Evolutionary conservation across 768 basidiomycete species (phyloP), one percentile per base, ranked within the genome.

Genomic region (Pleurotus giganteus): DNA sequence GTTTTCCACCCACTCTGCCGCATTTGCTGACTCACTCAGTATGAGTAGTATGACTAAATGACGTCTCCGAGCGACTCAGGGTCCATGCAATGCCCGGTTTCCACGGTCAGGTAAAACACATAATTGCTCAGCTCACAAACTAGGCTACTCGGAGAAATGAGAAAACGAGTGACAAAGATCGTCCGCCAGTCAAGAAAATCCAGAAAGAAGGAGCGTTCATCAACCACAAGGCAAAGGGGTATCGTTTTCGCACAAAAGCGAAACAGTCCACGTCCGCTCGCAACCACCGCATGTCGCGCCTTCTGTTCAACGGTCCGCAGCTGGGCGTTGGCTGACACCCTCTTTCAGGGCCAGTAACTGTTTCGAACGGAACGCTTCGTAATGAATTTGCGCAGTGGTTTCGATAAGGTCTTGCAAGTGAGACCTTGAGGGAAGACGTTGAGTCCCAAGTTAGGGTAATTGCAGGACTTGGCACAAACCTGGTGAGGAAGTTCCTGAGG

Each of bases 301-400:
- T 49, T 51, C 31, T 24, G 53, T 21, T 36, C 36, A 50, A 31
- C 46, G 31, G 29, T 47, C 66, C 70, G 69, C 57, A 74, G 71
- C 53, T 66, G 86, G 86, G 59, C 83, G 80, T 68, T 84, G 81
- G 70, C 83, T 87, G 57, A 93, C 93, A 34, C 91, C 90, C 74
- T 98, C 96, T 80, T 98, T 98, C 65, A 98, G 83, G 12, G 96
- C 96, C 44, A 98, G 80, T 61, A 98, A 74, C 76, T 99, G 96
- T 77, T 98, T 98, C 63, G 94, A 96, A 60, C 96, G 86, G 93
- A 99, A 99, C 7, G 95, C 94, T 78, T 99, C 96, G 70, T 98
- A 99, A 75, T 99, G 96, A 70, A 96, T 97, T 72, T 95, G 91
- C 9, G 97, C 94, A 8, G 97, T 98, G 54, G 96, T 97, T 79